Base-by-base conservation (phyloP, 179 eudicot genomes). In the Carnegiea gigantea region DNA sequence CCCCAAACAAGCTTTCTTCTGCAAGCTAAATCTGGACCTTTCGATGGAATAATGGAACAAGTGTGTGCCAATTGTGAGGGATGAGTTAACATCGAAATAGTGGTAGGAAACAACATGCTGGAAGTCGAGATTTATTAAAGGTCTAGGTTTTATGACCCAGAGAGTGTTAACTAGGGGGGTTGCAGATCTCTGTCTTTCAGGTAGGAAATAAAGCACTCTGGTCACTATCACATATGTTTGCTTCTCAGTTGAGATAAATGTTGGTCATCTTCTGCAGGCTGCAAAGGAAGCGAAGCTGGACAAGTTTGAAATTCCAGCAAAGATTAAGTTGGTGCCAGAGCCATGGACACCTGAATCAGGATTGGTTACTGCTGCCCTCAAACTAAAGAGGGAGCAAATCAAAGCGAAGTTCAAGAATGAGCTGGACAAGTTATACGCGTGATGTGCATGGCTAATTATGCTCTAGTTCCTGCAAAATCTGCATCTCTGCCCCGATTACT, bases 301-400 rank as follows among this genome's bases (percentile, higher is more conserved):
- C 86, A 95, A 89, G 87, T 93, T 93, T 81, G 98, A 95, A 85
- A 67, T 84, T 70, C 98, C 98, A 1, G 91, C 95, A 71, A 95
- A 92, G 86, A 93, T 95, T 26, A 89, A 88, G 86, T 80, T 95
- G 84, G 15, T 93, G 83, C 89, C 92, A 1, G 98, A 95, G 9
- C 91, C 95, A 0, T 95, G 98, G 98, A 95, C 98, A 54, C 93
- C 97, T 2, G 98, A 95, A 77, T 92, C 98, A 0, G 98, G 98
- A 81, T 81, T 95, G 83, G 98, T 95, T 49, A 95, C 98, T 26
- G 98, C 94, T 43, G 98, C 98, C 70, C 90, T 95, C 11, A 95
- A 95, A 80, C 23, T 95, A 57, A 95, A 93, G 90, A 90, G 98
- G 92, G 98, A 95, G 85, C 95, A 85, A 80, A 49, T 95, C 86